These are phyloP conservation scores for Talaromyces nanjingensis DNA, from an alignment of 495 filamentous ascomycete species.

Conservation along the genomic window DNA sequence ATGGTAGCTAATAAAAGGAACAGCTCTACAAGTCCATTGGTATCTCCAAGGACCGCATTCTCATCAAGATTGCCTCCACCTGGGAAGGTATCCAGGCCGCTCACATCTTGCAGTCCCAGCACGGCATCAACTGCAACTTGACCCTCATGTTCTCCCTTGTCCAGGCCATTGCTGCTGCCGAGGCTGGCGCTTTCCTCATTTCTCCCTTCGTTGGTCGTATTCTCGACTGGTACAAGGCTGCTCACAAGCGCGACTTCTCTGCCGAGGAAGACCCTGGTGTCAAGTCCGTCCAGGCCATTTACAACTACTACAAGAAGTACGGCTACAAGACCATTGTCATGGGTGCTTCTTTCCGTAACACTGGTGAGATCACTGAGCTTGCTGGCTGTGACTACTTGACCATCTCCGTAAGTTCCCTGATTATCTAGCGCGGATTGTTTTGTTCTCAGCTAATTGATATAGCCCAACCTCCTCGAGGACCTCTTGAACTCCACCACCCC, in stretches of 20 bases:
- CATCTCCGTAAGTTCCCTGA: slow-evolving; percentile 65
- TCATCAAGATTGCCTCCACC: slow-evolving; percentile 54
- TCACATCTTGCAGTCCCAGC: slow-evolving; percentile 83
- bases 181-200: slow-evolving; percentile 97
- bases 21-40: slow-evolving; percentile 90
- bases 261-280: slow-evolving; percentile 92
- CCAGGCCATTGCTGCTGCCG: slow-evolving; percentile 93
- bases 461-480: slow-evolving; percentile 92
- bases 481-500: slow-evolving; percentile 70
- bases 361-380: slow-evolving; percentile 94
- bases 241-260: slow-evolving; percentile 85
- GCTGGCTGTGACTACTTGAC: slow-evolving; percentile 98
- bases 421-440: neutral
- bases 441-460: slow-evolving; percentile 2
- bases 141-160: slow-evolving; percentile 97
- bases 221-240: slow-evolving; percentile 98
- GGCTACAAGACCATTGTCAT: slow-evolving; percentile 99
- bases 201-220: slow-evolving; percentile 99
- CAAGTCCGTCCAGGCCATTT: slow-evolving; percentile 90
- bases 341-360: slow-evolving; percentile 96
- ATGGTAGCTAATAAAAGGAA: slow-evolving; percentile 2
- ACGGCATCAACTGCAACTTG: slow-evolving; percentile 95
- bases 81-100: slow-evolving; percentile 98
- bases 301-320: slow-evolving; percentile 99
- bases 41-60: slow-evolving; percentile 84